Evolutionary conservation across 23 red algal species (phyloP), one percentile per base, ranked within the genome.

Genomic region (Gracilaria vermiculophylla): DNA sequence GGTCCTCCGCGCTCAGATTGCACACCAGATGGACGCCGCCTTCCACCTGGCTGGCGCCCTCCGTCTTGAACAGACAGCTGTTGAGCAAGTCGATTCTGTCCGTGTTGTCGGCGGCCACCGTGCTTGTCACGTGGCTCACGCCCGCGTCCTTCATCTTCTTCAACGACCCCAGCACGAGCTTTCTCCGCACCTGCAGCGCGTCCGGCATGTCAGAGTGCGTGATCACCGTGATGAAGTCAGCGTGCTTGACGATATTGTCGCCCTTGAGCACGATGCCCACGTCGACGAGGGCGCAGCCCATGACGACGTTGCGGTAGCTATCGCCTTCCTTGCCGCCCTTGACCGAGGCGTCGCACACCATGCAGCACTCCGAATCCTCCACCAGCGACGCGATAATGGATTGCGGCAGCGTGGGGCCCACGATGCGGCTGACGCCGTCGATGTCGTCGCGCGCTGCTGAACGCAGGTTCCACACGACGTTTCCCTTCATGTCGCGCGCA

Each of bases 301-400:
- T 37, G 24, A 90, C 44, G 11, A 54, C 29, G 23, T 51, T 24
- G 23, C 60, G 45, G 29, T 90, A 90, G 19, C 86, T 74, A 27
- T 80, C 75, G 56, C 86, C 73, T 55, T 78, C 86, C 86, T 90
- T 90, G n/a, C 27, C 33, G 35, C 86, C 86, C 86, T 90, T 90
- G 71, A 90, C 57, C 21, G 73, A 80, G 27, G 73, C 54, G 53
- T 90, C 86, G 39, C 86, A 90, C 34, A 78, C 72, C 21, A 48
- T 44, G 55, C 86, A 90, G 56, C 33, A 67, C 20, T 35, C 31
- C 29, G 86, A 78, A 51, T 69, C 64, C 43, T 53, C 43, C 53
- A 90, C 61, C 34, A 80, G 31, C 35, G 72, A 80, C 24, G 28
- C 14, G 27, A 87, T 45, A 25, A 87, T 53, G 21, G 47, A 62